Evolutionary conservation across 1,284 basidiomycete species (phyloP).

Genomic region (Calocybe gambosa): DNA sequence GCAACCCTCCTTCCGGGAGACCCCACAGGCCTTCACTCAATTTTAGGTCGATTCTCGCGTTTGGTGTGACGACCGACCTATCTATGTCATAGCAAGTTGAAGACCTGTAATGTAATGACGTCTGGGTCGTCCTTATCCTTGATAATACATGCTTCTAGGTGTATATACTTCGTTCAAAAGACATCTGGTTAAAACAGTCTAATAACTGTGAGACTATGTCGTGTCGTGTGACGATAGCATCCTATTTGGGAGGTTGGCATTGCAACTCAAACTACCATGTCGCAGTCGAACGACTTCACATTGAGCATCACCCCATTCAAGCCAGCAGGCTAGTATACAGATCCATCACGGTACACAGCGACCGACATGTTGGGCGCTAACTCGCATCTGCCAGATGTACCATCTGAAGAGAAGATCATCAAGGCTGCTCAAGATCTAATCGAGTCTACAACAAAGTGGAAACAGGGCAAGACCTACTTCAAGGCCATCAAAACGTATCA

Average conservation of each 20-base stretch:
- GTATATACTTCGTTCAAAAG: not conserved
- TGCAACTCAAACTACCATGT: constrained; percentile 10
- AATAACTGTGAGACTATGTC: not conserved
- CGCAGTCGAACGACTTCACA: constrained; percentile 11
- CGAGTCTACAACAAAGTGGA: constrained; percentile 52
- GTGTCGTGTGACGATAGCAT: not conserved
- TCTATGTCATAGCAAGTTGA: not conserved
- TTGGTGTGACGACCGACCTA: no score
- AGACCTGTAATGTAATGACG: not conserved
- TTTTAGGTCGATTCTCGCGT: not conserved
- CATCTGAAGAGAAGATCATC: constrained; percentile 52
- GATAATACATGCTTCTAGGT: not conserved
- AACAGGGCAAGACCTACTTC: constrained; percentile 55
- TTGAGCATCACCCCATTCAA: constrained; percentile 41
- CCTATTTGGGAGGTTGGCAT: not conserved
- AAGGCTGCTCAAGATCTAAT: constrained; percentile 49
- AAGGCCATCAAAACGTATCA: constrained; percentile 51
- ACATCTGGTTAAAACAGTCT: not conserved
- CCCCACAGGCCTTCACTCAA: not conserved
- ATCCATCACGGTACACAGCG: not conserved
- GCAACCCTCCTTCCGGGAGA: not conserved
- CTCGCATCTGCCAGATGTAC: constrained; percentile 40
- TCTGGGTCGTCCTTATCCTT: not conserved
- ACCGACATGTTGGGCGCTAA: not conserved
- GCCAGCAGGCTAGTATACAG: constrained; percentile 30